phyloP scores from a whole-genome alignment of 495 filamentous ascomycete genomes.

The Trichoderma parareesei region DNA sequence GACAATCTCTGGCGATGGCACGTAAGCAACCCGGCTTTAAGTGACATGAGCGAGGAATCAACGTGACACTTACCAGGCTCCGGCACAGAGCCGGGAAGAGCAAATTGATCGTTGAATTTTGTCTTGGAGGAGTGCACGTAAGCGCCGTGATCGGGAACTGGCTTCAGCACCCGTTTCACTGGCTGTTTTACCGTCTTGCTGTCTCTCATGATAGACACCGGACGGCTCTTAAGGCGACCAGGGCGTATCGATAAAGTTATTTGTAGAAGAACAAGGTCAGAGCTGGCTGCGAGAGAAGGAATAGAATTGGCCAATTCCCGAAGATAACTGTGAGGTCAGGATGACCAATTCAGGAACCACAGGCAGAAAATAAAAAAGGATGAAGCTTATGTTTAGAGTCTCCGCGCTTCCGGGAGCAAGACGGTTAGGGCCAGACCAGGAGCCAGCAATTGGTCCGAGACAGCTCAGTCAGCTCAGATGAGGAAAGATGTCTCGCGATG shows the following conservation, averaged over 20 bases:
- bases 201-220: not conserved
- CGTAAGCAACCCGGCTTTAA: not conserved
- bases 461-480: not conserved
- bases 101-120: not conserved
- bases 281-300: too few relatives aligned
- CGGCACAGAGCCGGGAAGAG: not conserved
- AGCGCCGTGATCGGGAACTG: slow-evolving; percentile 4
- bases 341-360: too few relatives aligned
- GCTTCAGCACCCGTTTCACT: slow-evolving; percentile 2
- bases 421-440: not conserved
- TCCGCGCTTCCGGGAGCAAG: not conserved
- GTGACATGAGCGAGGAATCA: not conserved
- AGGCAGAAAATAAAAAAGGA: not conserved
- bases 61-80: not conserved
- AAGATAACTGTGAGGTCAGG: too few relatives aligned
- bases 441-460: too few relatives aligned
- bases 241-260: too few relatives aligned
- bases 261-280: too few relatives aligned
- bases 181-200: not conserved
- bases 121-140: not conserved
- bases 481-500: not conserved
- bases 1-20: not conserved
- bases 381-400: not conserved
- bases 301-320: too few relatives aligned
- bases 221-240: not conserved